Conservation (phyloP, 73 alveolate species). For the Stentor roeselii region DNA sequence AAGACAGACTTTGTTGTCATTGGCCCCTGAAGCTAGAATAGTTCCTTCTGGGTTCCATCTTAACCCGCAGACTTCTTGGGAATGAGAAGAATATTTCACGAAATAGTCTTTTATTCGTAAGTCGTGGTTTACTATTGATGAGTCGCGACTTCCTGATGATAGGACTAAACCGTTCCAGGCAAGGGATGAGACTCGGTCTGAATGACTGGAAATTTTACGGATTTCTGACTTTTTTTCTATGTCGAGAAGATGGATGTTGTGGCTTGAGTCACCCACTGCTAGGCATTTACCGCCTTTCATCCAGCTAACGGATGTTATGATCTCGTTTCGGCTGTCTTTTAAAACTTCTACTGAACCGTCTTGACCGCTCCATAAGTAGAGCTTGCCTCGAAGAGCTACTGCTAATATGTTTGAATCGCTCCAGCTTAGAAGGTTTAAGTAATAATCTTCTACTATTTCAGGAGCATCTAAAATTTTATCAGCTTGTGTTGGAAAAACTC, state of each 20-base stretch:
- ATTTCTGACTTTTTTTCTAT: conserved; percentile 58
- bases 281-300: conserved; percentile 68
- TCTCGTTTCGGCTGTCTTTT: conserved; percentile 59
- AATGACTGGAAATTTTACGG: conserved; percentile 66
- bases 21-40: conserved; percentile 79
- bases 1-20: conserved; percentile 74
- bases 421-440: conserved; percentile 87
- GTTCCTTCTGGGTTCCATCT: conserved; percentile 65
- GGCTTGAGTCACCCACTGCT: conserved; percentile 73
- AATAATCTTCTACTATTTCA: conserved; percentile 82
- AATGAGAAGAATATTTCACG: conserved; percentile 68
- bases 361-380: conserved; percentile 75
- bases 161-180: conserved; percentile 79
- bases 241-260: conserved; percentile 72
- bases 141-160: conserved; percentile 74
- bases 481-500: conserved; percentile 71
- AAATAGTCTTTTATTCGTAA: conserved; percentile 58
- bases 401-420: conserved; percentile 74
- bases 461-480: conserved; percentile 93
- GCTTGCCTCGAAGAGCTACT: conserved; percentile 72
- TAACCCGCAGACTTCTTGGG: conserved; percentile 65
- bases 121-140: conserved; percentile 70
- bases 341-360: conserved; percentile 56
- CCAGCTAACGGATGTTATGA: conserved; percentile 65
- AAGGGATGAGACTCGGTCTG: conserved; percentile 69